These are phyloP conservation scores for Eucalyptus grandis DNA, from an alignment of 345 rosid genomes.

Conservation along the genomic window DNA sequence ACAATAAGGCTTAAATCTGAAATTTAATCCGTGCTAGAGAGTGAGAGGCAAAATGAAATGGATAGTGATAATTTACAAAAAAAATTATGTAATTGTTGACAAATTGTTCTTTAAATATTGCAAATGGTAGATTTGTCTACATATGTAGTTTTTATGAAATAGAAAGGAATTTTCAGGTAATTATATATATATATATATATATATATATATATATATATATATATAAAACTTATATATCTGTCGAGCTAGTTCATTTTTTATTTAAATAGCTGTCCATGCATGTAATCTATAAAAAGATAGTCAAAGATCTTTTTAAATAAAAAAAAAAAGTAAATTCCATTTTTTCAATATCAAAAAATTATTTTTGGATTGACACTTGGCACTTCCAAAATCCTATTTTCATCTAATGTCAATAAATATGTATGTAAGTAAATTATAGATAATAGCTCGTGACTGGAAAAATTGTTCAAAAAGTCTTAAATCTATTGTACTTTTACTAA, in stretches of 20 bases:
- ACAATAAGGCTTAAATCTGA: too few relatives aligned
- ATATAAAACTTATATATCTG: not conserved
- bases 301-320: not conserved
- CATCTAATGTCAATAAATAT: not conserved
- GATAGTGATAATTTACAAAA: not conserved
- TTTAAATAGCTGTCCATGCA: not conserved
- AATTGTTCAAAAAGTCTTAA: too few relatives aligned
- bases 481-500: accelerated
- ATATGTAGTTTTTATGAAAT: not conserved
- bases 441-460: accelerated
- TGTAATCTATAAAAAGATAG: not conserved
- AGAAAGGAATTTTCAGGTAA: not conserved
- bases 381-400: not conserved
- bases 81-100: not conserved
- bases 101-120: not conserved
- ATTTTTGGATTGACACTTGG: not conserved
- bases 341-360: not conserved
- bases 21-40: not conserved
- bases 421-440: not conserved
- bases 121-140: not conserved
- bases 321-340: not conserved
- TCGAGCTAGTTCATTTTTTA: not conserved
- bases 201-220: too few relatives aligned
- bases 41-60: not conserved
- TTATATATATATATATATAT: not conserved